A percentile compares a stretch with the other conserved stretches of the same genome.
Evolutionary conservation across 1,139 yeast species (phyloP).

Genomic region (Zhuliangozyma parablackwelliae): DNA sequence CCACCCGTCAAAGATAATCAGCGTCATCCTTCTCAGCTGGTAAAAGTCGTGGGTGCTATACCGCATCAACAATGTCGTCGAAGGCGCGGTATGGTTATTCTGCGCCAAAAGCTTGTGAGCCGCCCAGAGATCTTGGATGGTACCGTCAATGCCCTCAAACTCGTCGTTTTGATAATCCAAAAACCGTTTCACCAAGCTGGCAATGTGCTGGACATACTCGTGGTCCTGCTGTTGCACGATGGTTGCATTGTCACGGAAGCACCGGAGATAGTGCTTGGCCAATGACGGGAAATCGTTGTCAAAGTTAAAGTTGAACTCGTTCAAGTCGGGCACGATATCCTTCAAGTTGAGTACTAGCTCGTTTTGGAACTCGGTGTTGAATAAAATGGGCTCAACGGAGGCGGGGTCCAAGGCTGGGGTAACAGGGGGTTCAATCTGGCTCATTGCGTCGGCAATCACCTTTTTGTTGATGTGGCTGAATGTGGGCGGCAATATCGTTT

Average conservation of each 20-base stretch:
- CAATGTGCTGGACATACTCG: slow-evolving; percentile 21
- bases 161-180: slow-evolving; percentile 30
- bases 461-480: neutral
- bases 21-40: neutral
- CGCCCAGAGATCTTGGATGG: neutral
- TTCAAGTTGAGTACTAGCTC: slow-evolving; percentile 13
- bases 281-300: slow-evolving; percentile 19
- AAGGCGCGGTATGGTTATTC: neutral
- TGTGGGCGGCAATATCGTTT: neutral
- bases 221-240: slow-evolving; percentile 16
- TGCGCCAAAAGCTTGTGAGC: neutral
- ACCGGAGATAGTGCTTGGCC: slow-evolving; percentile 19
- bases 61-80: slow-evolving; percentile 9
- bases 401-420: too few species aligned
- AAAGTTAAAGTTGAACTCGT: slow-evolving; percentile 27
- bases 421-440: neutral
- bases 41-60: slow-evolving; percentile 8
- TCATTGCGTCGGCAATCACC: neutral
- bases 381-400: too few species aligned
- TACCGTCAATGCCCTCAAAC: slow-evolving; percentile 2
- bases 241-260: slow-evolving; percentile 18
- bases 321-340: slow-evolving; percentile 27
- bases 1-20: slow-evolving; percentile 11
- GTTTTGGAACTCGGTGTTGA: too few species aligned
- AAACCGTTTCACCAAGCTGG: slow-evolving; percentile 18